Conservation (phyloP, 1,284 basidiomycete species). For the Microbotryum lychnidis-dioicae region DNA sequence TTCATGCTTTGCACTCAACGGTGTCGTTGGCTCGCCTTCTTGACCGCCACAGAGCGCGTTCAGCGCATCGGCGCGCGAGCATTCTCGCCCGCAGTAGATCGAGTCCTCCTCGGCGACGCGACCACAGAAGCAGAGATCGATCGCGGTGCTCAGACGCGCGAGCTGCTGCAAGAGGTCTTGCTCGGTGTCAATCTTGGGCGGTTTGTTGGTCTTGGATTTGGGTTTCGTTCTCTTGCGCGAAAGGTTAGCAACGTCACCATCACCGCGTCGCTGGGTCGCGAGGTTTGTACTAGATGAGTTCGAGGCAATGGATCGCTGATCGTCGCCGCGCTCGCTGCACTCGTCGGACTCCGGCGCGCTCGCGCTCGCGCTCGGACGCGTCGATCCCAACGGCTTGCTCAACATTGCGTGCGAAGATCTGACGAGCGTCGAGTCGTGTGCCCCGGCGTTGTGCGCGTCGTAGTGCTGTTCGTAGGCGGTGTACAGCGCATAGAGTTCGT, state of each 20-base stretch:
- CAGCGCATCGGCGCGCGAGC: constrained; percentile 25
- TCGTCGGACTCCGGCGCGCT: background rate
- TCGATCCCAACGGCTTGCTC: background rate
- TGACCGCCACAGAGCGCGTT: constrained; percentile 20
- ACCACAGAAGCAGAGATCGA: constrained; percentile 29
- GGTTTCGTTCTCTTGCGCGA: background rate
- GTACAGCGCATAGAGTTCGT: constrained; percentile 1
- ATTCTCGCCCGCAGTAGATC: constrained; percentile 25
- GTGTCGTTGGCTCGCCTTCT: constrained; percentile 8
- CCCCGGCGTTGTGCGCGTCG: background rate
- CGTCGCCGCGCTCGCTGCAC: constrained; percentile 12
- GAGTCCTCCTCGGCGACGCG: constrained; percentile 17
- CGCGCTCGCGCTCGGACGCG: background rate
- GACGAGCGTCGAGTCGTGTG: background rate
- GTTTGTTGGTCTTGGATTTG: background rate
- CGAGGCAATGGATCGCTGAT: constrained; percentile 10
- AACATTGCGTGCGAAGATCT: too few species aligned
- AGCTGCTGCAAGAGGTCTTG: constrained; percentile 10
- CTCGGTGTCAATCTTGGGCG: background rate
- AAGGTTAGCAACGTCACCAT: background rate
- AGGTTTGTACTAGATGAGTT: background rate
- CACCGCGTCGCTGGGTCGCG: background rate
- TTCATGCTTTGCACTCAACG: too few species aligned
- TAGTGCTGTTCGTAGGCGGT: constrained; percentile 15
- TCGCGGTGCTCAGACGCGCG: constrained; percentile 6